Conservation (phyloP, 2,329 filamentous ascomycete genomes). For the Coleophoma cylindrospora region DNA sequence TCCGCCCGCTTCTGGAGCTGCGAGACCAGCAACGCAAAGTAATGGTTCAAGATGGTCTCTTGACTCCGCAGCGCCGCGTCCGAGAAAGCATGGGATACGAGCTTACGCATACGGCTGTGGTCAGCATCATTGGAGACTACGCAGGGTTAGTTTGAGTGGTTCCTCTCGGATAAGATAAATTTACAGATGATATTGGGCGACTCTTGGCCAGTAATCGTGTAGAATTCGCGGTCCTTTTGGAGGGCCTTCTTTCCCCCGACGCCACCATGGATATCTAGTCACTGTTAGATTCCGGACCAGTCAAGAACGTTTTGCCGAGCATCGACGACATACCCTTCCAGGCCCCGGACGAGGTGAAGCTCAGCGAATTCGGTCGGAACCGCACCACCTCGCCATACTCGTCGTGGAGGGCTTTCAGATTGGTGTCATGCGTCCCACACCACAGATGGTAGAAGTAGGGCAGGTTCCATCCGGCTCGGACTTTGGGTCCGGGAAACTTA, state of each 20-base stretch:
- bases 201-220: not conserved
- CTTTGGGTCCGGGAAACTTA: slow-evolving; percentile 3
- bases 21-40: slow-evolving; percentile 5
- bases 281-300: not conserved
- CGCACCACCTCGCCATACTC: slow-evolving; percentile 7
- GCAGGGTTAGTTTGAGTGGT: not conserved
- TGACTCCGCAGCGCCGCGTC: slow-evolving; percentile 21
- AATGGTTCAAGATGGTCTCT: slow-evolving; percentile 19
- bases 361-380: slow-evolving; percentile 1
- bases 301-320: no score
- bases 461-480: not conserved
- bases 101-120: slow-evolving; percentile 19
- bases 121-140: not conserved
- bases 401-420: slow-evolving; percentile 1
- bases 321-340: slow-evolving; percentile 1
- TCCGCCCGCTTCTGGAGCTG: slow-evolving; percentile 1
- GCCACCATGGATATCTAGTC: not conserved
- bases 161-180: not conserved
- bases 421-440: not conserved
- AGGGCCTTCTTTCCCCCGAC: not conserved
- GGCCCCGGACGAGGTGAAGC: slow-evolving; percentile 3
- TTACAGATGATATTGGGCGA: not conserved
- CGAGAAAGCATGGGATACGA: slow-evolving; percentile 23
- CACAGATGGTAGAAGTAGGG: not conserved
- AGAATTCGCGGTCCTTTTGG: not conserved